These are phyloP conservation scores for Yarrowia sp. DNA, from an alignment of 805 yeast genomes.

Conservation along the genomic window DNA sequence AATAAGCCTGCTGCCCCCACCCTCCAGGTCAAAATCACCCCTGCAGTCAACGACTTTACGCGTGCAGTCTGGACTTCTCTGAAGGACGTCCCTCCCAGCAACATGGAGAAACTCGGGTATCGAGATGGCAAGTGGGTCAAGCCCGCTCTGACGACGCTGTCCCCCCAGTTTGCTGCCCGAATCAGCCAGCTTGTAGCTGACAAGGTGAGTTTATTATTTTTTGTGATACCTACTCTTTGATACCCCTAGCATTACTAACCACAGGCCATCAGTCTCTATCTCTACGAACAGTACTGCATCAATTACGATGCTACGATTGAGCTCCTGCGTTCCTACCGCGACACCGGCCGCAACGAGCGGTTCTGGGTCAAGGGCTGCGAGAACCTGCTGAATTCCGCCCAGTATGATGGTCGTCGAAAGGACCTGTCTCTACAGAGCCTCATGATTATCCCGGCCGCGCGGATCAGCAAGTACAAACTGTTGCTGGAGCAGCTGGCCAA, in stretches of 20 bases:
- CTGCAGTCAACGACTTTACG: background rate
- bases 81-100: conserved; percentile 6
- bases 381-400: conserved; percentile 6
- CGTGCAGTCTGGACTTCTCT: conserved; percentile 10
- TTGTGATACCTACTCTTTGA: background rate
- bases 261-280: conserved; percentile 12
- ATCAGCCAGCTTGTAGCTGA: conserved; percentile 24
- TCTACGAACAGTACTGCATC: conserved; percentile 24
- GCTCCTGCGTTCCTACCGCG: background rate
- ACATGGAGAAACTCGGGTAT: background rate
- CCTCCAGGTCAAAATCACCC: background rate
- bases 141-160: conserved; percentile 5
- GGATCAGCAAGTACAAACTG: conserved; percentile 20
- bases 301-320: conserved; percentile 18
- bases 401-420: background rate
- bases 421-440: conserved; percentile 12
- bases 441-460: conserved; percentile 1
- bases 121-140: conserved; percentile 4
- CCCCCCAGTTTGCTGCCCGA: conserved; percentile 15
- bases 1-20: conserved; percentile 7
- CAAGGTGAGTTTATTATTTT: background rate
- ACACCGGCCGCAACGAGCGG: background rate
- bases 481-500: conserved; percentile 16
- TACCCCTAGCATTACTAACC: background rate
- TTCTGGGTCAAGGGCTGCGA: conserved; percentile 23